A percentile compares a stretch with the other conserved stretches of the same genome.
These are phyloP conservation scores for Chlamydomonas eustigma DNA, from an alignment of 139 green algal genomes.

Conservation along the genomic window DNA sequence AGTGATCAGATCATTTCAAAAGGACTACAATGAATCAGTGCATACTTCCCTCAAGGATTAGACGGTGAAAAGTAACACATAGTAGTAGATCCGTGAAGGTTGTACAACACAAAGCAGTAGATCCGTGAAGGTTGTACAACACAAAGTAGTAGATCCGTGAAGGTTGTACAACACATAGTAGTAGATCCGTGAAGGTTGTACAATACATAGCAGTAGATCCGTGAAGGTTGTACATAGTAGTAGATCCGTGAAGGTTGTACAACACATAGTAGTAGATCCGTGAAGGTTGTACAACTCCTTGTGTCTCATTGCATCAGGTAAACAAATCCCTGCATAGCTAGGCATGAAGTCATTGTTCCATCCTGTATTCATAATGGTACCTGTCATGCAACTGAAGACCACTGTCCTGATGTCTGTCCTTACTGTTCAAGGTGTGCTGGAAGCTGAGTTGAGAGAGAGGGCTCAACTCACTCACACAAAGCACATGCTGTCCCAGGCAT, in stretches of 20 bases:
- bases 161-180: too few relatives aligned
- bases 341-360: background rate
- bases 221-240: too few relatives aligned
- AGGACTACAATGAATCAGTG: too few relatives aligned
- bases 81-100: too few relatives aligned
- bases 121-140: too few relatives aligned
- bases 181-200: too few relatives aligned
- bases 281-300: background rate
- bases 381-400: background rate
- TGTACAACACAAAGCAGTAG: too few relatives aligned
- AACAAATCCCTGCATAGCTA: background rate
- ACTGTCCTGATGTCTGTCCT: background rate
- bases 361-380: background rate
- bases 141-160: too few relatives aligned
- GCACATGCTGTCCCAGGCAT: background rate
- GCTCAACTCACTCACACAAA: conserved; percentile 3
- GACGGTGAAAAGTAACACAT: too few relatives aligned
- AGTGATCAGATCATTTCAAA: background rate
- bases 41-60: too few relatives aligned
- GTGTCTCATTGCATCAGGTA: background rate
- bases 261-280: background rate
- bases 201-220: too few relatives aligned
- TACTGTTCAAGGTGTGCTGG: conserved; percentile 4
- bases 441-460: conserved; percentile 6
- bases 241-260: background rate